Conservation (phyloP, 2,329 filamentous ascomycete genomes). For the Penicillium sp. region DNA sequence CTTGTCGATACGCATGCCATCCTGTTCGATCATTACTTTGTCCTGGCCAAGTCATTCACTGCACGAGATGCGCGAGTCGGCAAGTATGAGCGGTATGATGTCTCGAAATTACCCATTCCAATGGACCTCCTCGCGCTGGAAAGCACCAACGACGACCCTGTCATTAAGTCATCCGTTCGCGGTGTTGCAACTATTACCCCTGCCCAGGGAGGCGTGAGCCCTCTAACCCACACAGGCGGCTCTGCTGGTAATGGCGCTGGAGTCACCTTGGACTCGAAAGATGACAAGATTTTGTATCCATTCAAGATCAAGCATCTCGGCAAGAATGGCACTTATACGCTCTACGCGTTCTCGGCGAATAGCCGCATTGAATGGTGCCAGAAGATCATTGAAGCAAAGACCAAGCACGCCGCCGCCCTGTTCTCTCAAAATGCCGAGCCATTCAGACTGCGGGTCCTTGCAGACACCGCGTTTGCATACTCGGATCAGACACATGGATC, state of each 20-base stretch:
- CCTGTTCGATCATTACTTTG: slow-evolving; percentile 94
- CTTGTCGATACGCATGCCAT: slow-evolving; percentile 94
- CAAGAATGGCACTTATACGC: slow-evolving; percentile 79
- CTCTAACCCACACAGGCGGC: slow-evolving; percentile 62
- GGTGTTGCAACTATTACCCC: slow-evolving; percentile 65
- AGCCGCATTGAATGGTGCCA: slow-evolving; percentile 86
- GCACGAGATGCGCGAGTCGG: slow-evolving; percentile 69
- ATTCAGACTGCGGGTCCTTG: slow-evolving; percentile 87
- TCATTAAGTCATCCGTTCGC: slow-evolving; percentile 76
- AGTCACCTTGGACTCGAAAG: slow-evolving; percentile 60
- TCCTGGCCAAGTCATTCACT: slow-evolving; percentile 78
- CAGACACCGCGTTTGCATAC: slow-evolving; percentile 76
- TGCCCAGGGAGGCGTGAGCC: slow-evolving; percentile 52
- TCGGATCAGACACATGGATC: slow-evolving; percentile 54
- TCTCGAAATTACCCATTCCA: slow-evolving; percentile 90
- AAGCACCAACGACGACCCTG: slow-evolving; percentile 86
- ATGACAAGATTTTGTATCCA: slow-evolving; percentile 85
- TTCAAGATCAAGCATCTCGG: slow-evolving; percentile 96
- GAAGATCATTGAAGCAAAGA: slow-evolving; percentile 94
- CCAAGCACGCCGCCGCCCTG: slow-evolving; percentile 82
- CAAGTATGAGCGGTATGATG: slow-evolving; percentile 83
- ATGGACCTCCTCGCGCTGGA: slow-evolving; percentile 95
- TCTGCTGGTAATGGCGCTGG: slow-evolving; percentile 60
- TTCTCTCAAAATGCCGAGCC: slow-evolving; percentile 94
- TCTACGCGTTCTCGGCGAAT: slow-evolving; percentile 77